Percentiles rank a stretch among this genome's conserved stretches.
These are phyloP conservation scores for Alternaria sp. DNA, from an alignment of 2,329 filamentous ascomycete genomes.

Conservation along the genomic window DNA sequence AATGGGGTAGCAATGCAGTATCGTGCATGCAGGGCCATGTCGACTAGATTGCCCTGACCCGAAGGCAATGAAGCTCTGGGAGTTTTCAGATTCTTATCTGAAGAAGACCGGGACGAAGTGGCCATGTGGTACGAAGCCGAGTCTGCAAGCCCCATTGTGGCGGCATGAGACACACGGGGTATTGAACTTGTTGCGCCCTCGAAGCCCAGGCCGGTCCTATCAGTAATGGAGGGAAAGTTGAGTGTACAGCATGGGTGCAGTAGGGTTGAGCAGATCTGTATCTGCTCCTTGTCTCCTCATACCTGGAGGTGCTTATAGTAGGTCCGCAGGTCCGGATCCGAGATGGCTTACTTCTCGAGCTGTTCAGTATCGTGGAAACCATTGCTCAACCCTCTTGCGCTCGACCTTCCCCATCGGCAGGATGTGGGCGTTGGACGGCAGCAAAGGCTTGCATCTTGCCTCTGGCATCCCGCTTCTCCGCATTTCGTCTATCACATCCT, in stretches of 20 bases:
- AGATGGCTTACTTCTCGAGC: neutral
- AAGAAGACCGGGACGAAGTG: neutral
- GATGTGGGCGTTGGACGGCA: conserved; percentile 4
- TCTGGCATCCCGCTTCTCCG: conserved; percentile 41
- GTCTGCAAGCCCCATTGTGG: conserved; percentile 3
- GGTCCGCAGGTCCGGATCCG: neutral
- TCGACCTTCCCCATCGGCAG: neutral
- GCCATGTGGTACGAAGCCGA: neutral
- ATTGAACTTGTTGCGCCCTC: conserved; percentile 15
- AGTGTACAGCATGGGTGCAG: conserved; percentile 15
- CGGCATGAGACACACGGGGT: conserved; percentile 19
- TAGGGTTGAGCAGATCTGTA: neutral
- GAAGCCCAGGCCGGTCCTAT: conserved; percentile 4
- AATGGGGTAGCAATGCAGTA: conserved; percentile 12
- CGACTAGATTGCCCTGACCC: conserved; percentile 1
- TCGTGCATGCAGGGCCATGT: conserved; percentile 11
- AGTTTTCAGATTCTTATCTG: neutral
- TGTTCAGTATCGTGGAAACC: neutral
- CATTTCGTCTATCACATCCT: conserved; percentile 41
- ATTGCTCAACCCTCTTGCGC: neutral
- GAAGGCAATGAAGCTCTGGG: neutral
- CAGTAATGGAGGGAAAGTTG: neutral
- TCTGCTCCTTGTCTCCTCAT: conserved; percentile 14
- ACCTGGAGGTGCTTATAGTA: neutral
- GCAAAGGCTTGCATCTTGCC: conserved; percentile 11